Base-by-base conservation (phyloP, 2,329 filamentous ascomycete genomes). In the Exserohilum turcica region DNA sequence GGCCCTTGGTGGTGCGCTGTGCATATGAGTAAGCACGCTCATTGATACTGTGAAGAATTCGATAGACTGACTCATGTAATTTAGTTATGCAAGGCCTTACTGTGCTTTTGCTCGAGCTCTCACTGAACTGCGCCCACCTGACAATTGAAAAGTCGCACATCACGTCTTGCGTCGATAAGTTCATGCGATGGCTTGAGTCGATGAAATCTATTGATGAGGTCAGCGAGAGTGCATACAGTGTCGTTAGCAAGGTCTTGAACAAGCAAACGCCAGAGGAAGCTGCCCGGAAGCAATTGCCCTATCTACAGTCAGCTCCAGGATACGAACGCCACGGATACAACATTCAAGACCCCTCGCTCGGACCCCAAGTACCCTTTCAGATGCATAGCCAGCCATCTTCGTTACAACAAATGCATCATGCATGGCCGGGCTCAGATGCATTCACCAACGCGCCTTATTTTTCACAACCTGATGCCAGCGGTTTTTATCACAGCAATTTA, bases 1-100 rank as follows among this genome's bases (percentile, higher is more conserved):
- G 60, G 60, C 10, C 75, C 75, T 4, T 78, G 75, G 76, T 78
- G 74, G 74, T 71, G 58, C 37, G 54, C 72, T 12, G 59, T 77
- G 13, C 66, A 70, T 40, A 63, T 57, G n/a, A 56, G 58, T 59
- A 46, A 33, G 52, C 18, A 18, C 7, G 9, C 15, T 10, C n/a
- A 8, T 3, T 12, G 4, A 32, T 21, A 18, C 13, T n/a, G 10
- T n/a, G 28, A 15, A 15, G 28, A 31, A 9, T 3, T 3, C 8
- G 12, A 3, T 1, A 32, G 6, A 4, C 49, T 58, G 42, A 60
- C 19, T 6, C 9, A 13, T 15, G 43, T 10, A 10, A 32, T 18
- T 3, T n/a, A 59, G 58, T 78, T 6, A 74, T 77, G 65, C 75
- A 77, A 57, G 71, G 74, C 2, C 60, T 70, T 2, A 66, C 70